phyloP scores from a whole-genome alignment of 495 filamentous ascomycete species.

The Letharia lupina region DNA sequence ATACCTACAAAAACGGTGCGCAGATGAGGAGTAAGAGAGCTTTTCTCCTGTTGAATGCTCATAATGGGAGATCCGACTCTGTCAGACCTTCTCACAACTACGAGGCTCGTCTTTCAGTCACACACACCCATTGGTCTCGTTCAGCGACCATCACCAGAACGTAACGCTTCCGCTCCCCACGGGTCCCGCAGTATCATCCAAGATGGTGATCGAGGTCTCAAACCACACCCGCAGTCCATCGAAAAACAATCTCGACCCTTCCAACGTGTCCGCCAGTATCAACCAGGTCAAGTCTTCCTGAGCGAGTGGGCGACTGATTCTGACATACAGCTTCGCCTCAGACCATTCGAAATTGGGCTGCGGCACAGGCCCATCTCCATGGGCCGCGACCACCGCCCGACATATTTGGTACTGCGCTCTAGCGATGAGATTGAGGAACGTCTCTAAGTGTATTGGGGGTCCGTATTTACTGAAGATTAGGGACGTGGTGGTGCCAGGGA shows the following conservation, averaged over 20 bases:
- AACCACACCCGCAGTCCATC: not conserved
- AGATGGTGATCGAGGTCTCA: not conserved
- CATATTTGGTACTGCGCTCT: not conserved
- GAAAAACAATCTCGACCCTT: not conserved
- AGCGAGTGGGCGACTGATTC: not conserved
- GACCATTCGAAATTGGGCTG: not conserved
- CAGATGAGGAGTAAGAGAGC: too few species aligned
- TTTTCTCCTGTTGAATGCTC: too few species aligned
- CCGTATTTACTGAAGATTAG: constrained; percentile 5
- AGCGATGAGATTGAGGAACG: not conserved
- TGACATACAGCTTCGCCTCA: not conserved
- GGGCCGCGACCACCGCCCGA: not conserved
- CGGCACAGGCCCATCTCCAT: not conserved
- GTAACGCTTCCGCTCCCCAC: not conserved
- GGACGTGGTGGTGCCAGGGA: constrained; percentile 1
- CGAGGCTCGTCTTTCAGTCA: too few species aligned
- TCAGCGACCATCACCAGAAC: not conserved
- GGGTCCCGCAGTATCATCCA: not conserved
- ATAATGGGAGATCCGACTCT: too few species aligned
- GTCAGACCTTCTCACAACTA: too few species aligned
- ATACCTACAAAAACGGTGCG: too few species aligned
- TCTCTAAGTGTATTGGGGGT: not conserved
- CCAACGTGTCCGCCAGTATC: constrained; percentile 6
- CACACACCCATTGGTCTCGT: not conserved
- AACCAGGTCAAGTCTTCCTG: constrained; percentile 6